Conservation (phyloP, 352 stramenopile genomes). For the Discostella stelligera region DNA sequence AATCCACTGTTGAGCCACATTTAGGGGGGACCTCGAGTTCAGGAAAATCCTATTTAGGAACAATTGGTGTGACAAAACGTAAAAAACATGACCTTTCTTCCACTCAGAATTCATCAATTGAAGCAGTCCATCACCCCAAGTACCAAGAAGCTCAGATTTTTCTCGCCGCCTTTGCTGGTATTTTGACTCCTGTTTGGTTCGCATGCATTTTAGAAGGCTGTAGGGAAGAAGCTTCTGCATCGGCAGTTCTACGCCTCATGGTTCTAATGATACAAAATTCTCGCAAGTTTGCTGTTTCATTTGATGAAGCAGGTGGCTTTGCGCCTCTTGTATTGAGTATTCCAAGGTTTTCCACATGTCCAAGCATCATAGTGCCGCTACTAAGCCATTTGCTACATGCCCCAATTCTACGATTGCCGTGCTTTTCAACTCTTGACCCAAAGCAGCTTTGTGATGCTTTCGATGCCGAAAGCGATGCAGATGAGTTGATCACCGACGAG, state of each 20-base stretch:
- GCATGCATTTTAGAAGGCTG: conserved; percentile 82
- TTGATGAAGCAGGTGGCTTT: conserved; percentile 79
- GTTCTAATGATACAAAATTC: conserved; percentile 83
- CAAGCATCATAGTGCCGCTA: conserved; percentile 80
- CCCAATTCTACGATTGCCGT: conserved; percentile 78
- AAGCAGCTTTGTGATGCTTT: conserved; percentile 82
- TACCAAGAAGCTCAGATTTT: conserved; percentile 82
- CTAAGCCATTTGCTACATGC: conserved; percentile 80
- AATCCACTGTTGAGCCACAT: conserved; percentile 63
- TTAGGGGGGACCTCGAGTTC: conserved; percentile 66
- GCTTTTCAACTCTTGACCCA: conserved; percentile 71
- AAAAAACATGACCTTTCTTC: conserved; percentile 32
- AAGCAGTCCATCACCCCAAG: conserved; percentile 71
- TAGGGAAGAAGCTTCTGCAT: conserved; percentile 77
- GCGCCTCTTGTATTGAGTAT: conserved; percentile 79
- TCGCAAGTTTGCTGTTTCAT: conserved; percentile 69
- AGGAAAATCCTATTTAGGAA: conserved; percentile 69
- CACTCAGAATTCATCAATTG: conserved; percentile 13
- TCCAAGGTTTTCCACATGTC: conserved; percentile 81
- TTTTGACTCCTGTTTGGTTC: conserved; percentile 84
- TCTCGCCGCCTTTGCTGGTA: conserved; percentile 76
- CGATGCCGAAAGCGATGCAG: conserved; percentile 71
- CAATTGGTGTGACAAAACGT: conserved; percentile 32
- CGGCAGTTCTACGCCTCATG: conserved; percentile 78
- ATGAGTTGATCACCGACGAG: conserved; percentile 54